Evolutionary conservation across 1,139 yeast species (phyloP).

Genomic region (Scheffersomyces segobiensis): DNA sequence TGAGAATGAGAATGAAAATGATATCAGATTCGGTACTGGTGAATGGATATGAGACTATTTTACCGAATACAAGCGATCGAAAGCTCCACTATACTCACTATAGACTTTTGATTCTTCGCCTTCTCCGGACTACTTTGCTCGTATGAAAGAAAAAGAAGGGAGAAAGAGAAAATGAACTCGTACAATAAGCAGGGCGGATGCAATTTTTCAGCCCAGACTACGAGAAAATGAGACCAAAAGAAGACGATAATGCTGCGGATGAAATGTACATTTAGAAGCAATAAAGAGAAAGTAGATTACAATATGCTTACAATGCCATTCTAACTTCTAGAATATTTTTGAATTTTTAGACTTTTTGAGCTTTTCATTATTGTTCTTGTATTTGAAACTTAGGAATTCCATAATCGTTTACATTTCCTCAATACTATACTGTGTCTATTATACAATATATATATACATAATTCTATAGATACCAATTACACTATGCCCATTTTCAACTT

Average conservation of each 20-base stretch:
- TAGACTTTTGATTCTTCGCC: not conserved
- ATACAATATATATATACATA: slow-evolving; percentile 7
- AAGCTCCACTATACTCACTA: not conserved
- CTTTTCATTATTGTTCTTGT: not conserved
- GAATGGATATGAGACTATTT: not conserved
- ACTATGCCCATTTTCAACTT: slow-evolving; percentile 37
- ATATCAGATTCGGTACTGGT: not conserved
- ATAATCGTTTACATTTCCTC: not conserved
- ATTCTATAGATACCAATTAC: not conserved
- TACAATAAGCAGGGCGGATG: not conserved
- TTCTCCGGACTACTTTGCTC: not conserved
- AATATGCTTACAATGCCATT: not conserved
- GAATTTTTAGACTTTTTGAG: not conserved
- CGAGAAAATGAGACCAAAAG: not conserved
- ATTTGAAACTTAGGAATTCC: not conserved
- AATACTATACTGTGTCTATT: not conserved
- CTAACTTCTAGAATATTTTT: not conserved
- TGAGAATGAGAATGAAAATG: not conserved
- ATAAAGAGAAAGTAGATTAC: not conserved
- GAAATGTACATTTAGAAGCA: not conserved
- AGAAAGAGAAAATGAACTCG: not conserved
- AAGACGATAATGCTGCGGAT: not conserved
- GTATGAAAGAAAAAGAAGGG: not conserved
- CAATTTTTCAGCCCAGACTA: not conserved
- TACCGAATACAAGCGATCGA: not conserved